phyloP scores from a whole-genome alignment of 2,329 filamentous ascomycete genomes.

The Byssoonygena ceratinophila region DNA sequence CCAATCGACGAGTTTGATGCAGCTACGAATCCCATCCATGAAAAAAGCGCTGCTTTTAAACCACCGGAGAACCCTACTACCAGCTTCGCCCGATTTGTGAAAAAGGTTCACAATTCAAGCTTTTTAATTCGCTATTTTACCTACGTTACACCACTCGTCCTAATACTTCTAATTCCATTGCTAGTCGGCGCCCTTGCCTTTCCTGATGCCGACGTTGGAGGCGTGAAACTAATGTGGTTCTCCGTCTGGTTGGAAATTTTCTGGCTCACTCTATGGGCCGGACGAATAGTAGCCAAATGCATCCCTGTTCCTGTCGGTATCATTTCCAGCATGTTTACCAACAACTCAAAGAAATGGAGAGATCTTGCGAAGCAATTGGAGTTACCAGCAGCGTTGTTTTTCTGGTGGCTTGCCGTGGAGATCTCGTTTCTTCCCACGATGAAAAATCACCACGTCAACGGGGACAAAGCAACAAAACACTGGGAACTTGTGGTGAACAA shows the following conservation, averaged over 20 bases:
- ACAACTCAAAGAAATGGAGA: constrained; percentile 84
- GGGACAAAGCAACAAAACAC: constrained; percentile 41
- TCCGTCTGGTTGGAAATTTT: constrained; percentile 90
- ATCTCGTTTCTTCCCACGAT: constrained; percentile 78
- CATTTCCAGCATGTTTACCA: constrained; percentile 65
- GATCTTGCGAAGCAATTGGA: constrained; percentile 80
- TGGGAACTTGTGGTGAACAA: constrained; percentile 80
- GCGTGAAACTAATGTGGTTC: constrained; percentile 77
- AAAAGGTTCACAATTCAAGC: constrained; percentile 54
- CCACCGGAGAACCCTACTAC: constrained; percentile 54
- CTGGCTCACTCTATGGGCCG: constrained; percentile 84
- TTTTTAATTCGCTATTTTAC: constrained; percentile 59
- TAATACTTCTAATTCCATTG: constrained; percentile 57
- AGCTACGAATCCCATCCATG: constrained; percentile 58
- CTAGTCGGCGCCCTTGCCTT: constrained; percentile 54
- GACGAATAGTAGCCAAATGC: constrained; percentile 53
- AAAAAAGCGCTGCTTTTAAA: constrained; percentile 54
- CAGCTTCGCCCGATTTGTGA: constrained; percentile 53
- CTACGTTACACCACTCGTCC: constrained; percentile 56
- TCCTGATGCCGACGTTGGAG: constrained; percentile 55
- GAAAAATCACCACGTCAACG: constrained; percentile 51
- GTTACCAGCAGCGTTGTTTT: constrained; percentile 72
- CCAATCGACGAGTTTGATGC: constrained; percentile 56
- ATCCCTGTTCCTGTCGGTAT: constrained; percentile 53
- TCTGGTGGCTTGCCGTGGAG: constrained; percentile 82